Base-by-base conservation (phyloP, 2,329 filamentous ascomycete species). In the Claviceps capensis region DNA sequence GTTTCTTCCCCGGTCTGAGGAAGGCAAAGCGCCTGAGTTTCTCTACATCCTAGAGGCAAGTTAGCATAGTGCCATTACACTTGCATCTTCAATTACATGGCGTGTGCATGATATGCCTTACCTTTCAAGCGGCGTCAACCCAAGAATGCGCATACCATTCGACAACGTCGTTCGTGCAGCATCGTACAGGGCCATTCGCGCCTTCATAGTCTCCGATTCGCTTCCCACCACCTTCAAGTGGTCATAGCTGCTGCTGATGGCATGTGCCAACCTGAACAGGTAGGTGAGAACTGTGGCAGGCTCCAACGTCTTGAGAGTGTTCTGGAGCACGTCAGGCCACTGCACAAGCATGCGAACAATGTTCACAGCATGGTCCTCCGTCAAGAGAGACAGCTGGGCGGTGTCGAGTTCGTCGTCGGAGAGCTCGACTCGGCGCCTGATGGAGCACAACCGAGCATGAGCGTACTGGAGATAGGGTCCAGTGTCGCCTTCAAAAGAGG, bases 381-480 rank as follows among this genome's bases (percentile, higher is more conserved):
- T 80, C 34, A 91, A 77, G 43, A 89, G 76, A 11, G 75, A 74
- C 49, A 86, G 71, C 64, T 91, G 79, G 19, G 85, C 83, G 13
- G 68, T 71, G 11, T 72, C 69, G 34, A 91, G 72, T 9, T 85
- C 79, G 50, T 77, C 75, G 5, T 73, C 67, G 1, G 70, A 66
- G 34, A 84, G 69, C 8, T 65, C 69, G 1, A 77, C 77, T 61
- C 74, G 74, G 59, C 79, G 76, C 60, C 75, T 74, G 60, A 84
- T 85, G 5, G 79, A 81, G 65, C 73, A 77, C 43, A 90, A 75
- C 59, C 84, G 83, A 37, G 85, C 83, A 63, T 89, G 84, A 4
- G 86, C 86, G 63, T 90, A 89, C 71, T 94, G 87, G 44, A 94
- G 77, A 66, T 90, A 90, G 13, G 86, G 86, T 7, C 88, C 88